Evolutionary conservation across 768 basidiomycete genomes (phyloP).

Genomic region (Leucosporidium yakuticum): DNA sequence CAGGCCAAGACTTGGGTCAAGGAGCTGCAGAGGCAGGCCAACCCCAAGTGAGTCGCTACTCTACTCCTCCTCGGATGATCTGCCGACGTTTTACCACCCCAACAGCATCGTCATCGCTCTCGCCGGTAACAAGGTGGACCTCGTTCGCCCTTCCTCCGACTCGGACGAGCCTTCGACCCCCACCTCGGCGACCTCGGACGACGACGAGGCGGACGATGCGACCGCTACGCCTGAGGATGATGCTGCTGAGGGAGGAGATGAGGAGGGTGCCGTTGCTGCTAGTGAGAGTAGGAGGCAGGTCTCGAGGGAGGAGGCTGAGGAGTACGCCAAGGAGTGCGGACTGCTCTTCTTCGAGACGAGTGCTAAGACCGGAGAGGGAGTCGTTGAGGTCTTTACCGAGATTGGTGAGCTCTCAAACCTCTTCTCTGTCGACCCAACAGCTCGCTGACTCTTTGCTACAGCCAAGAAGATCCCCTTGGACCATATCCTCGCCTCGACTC

Average conservation of each 20-base stretch:
- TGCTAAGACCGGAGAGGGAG: conserved; percentile 92
- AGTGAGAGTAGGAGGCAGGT: conserved; percentile 76
- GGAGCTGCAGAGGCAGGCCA: conserved; percentile 96
- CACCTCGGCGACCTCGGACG: conserved; percentile 13
- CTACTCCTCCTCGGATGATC: background rate
- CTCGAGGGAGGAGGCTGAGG: conserved; percentile 86
- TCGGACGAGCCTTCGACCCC: conserved; percentile 24
- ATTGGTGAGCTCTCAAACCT: conserved; percentile 60
- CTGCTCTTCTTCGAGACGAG: conserved; percentile 95
- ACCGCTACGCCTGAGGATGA: conserved; percentile 70
- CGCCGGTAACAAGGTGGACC: conserved; percentile 94
- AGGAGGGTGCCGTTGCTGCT: conserved; percentile 50
- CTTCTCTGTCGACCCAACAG: background rate
- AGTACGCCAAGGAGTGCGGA: conserved; percentile 91
- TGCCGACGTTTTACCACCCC: background rate
- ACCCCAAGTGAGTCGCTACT: conserved; percentile 69
- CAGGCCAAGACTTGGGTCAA: conserved; percentile 99
- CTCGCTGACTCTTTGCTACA: conserved; percentile 38
- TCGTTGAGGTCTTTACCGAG: conserved; percentile 95
- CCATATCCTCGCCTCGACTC: conserved; percentile 76
- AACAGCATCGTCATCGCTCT: conserved; percentile 71
- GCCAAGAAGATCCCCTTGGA: conserved; percentile 89
- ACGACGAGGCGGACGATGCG: conserved; percentile 84
- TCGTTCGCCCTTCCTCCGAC: conserved; percentile 42
- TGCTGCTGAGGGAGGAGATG: conserved; percentile 55